Conservation (phyloP, 2,329 filamentous ascomycete species). For the Trichophyton schoenleinii region DNA sequence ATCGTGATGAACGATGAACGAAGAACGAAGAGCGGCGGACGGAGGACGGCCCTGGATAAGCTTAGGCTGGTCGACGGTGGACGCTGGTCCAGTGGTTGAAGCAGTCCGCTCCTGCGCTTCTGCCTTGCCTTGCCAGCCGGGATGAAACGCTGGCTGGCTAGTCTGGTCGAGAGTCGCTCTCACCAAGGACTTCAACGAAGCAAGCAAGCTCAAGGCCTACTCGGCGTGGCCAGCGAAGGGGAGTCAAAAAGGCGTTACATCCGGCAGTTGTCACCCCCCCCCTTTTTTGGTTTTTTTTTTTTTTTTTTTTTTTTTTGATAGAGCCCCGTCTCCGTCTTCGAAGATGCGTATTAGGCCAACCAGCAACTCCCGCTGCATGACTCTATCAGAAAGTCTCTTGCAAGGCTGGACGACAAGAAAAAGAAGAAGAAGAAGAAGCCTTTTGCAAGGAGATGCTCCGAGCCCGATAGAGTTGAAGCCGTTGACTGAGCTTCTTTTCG, state of each 20-base stretch:
- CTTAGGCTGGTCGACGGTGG: background rate
- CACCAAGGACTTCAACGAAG: too few relatives aligned
- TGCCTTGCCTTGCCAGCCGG: background rate
- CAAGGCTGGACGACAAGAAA: background rate
- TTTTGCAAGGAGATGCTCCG: conserved; percentile 1
- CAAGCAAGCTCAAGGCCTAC: too few relatives aligned
- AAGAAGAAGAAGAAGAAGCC: background rate
- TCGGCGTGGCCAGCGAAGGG: background rate
- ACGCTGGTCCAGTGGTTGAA: background rate
- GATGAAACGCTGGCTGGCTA: background rate
- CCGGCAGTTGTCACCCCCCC: background rate
- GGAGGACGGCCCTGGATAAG: background rate
- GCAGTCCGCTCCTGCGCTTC: background rate
- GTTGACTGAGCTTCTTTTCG: conserved; percentile 3
- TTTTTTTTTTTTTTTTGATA: background rate
- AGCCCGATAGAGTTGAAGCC: conserved; percentile 2
- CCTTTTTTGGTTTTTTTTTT: background rate
- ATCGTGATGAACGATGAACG: background rate
- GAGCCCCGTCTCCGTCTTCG: background rate
- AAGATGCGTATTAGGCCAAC: too few relatives aligned
- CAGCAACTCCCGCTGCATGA: too few relatives aligned
- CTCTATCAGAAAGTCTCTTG: background rate
- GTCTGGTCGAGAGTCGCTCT: background rate
- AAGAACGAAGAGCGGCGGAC: background rate
- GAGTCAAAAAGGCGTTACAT: background rate